Evolutionary conservation across 768 basidiomycete genomes (phyloP).

Genomic region (Suillus cothurnatus): DNA sequence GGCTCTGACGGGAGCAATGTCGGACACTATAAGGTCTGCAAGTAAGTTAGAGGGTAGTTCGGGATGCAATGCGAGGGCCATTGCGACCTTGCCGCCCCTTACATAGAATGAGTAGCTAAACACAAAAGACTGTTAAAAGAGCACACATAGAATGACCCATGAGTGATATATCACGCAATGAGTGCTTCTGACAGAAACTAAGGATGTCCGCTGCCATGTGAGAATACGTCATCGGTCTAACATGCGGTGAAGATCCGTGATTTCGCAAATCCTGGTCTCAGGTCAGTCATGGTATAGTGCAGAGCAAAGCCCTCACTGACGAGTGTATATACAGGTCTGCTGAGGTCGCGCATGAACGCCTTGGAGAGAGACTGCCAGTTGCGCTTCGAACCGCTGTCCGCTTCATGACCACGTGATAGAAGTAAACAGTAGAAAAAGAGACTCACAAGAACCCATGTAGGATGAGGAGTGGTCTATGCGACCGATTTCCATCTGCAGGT

Average conservation of each 20-base stretch:
- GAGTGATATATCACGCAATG: conserved; percentile 64
- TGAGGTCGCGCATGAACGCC: conserved; percentile 64
- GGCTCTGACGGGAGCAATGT: conserved; percentile 75
- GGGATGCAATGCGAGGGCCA: conserved; percentile 61
- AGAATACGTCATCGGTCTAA: conserved; percentile 68
- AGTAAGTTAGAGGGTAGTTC: conserved; percentile 45
- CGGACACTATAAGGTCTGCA: conserved; percentile 68
- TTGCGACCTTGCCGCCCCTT: conserved; percentile 88
- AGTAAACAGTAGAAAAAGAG: neutral
- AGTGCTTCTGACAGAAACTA: conserved; percentile 58
- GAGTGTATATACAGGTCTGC: conserved; percentile 72
- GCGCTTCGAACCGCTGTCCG: conserved; percentile 76
- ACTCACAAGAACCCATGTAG: conserved; percentile 68
- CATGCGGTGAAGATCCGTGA: conserved; percentile 83
- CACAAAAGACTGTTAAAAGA: neutral
- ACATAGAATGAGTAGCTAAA: conserved; percentile 4
- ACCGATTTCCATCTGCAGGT: conserved; percentile 30
- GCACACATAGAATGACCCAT: conserved; percentile 91
- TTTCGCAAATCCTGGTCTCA: conserved; percentile 80
- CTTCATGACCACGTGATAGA: conserved; percentile 9
- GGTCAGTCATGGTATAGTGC: neutral
- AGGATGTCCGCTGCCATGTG: conserved; percentile 82
- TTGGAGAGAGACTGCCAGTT: conserved; percentile 88
- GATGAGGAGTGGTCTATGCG: conserved; percentile 52
- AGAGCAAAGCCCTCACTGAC: conserved; percentile 39